Percentiles rank a stretch among this genome's conserved stretches.
Evolutionary conservation across 495 filamentous ascomycete genomes (phyloP).

Genomic region (Bathelium albidoporum): DNA sequence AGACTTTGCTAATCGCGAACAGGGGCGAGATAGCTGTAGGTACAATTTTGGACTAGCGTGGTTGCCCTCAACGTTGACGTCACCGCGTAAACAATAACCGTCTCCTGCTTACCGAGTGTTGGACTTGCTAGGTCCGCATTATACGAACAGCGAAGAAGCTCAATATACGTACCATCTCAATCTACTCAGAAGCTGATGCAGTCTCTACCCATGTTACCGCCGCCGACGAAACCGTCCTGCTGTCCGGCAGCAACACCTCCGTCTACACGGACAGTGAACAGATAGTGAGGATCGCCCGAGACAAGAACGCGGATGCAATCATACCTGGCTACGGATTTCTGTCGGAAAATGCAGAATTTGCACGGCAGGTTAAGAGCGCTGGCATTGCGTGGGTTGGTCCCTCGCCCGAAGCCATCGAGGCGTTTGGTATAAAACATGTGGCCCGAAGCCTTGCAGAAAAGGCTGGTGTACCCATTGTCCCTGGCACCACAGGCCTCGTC

Average conservation of each 20-base stretch:
- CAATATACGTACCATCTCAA: constrained; percentile 39
- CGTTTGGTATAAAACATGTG: constrained; percentile 49
- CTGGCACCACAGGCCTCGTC: constrained; percentile 41
- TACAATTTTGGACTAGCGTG: constrained; percentile 22
- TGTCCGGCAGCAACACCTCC: constrained; percentile 36
- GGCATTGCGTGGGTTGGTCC: constrained; percentile 48
- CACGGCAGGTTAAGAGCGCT: constrained; percentile 34
- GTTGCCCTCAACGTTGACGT: not conserved
- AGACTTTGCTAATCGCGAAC: constrained; percentile 35
- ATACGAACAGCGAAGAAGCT: constrained; percentile 24
- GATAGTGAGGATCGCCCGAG: constrained; percentile 41
- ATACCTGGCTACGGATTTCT: constrained; percentile 52
- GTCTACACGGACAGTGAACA: constrained; percentile 40
- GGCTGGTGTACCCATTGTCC: constrained; percentile 44
- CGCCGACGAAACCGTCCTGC: constrained; percentile 42
- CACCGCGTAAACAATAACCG: constrained; percentile 1
- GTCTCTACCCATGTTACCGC: constrained; percentile 43
- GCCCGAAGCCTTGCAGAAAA: constrained; percentile 42
- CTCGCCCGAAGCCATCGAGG: constrained; percentile 40
- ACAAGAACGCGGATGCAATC: constrained; percentile 36
- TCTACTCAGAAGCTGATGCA: constrained; percentile 47
- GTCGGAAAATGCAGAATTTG: constrained; percentile 50
- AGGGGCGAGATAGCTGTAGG: constrained; percentile 50
- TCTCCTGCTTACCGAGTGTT: not conserved
- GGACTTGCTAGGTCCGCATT: constrained; percentile 18